These are phyloP conservation scores for Neospora caninum DNA, from an alignment of 169 alveolate species.

Conservation along the genomic window DNA sequence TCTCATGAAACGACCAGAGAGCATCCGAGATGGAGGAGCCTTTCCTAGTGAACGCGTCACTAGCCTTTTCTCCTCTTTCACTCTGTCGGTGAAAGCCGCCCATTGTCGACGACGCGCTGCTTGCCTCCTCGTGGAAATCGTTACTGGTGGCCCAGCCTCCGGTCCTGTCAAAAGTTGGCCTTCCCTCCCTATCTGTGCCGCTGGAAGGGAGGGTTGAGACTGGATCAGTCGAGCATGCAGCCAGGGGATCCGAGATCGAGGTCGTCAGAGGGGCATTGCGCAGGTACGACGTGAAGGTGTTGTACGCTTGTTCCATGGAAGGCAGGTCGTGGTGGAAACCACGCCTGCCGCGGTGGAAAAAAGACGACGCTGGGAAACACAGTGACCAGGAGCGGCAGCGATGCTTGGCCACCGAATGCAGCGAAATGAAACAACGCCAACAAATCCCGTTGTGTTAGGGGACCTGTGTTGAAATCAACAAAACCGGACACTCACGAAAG, in stretches of 20 bases:
- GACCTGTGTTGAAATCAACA: too few species aligned
- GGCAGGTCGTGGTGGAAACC: too few species aligned
- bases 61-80: not conserved
- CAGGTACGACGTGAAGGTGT: not conserved
- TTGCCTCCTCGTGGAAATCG: not conserved
- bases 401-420: too few species aligned
- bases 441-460: too few species aligned
- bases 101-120: not conserved
- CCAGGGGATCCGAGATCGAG: conserved; percentile 8
- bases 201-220: too few species aligned
- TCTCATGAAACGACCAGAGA: not conserved
- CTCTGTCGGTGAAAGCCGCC: not conserved
- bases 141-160: not conserved
- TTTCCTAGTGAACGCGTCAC: not conserved
- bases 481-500: too few species aligned
- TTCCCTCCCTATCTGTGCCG: too few species aligned
- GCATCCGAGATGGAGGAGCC: not conserved
- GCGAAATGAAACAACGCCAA: too few species aligned
- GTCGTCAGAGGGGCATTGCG: conserved; percentile 19
- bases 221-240: not conserved
- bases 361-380: too few species aligned
- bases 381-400: too few species aligned
- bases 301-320: not conserved
- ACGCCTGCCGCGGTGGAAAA: too few species aligned
- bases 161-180: not conserved